Conservation (phyloP, 2,329 filamentous ascomycete species). For the Ophiostoma ulmi region DNA sequence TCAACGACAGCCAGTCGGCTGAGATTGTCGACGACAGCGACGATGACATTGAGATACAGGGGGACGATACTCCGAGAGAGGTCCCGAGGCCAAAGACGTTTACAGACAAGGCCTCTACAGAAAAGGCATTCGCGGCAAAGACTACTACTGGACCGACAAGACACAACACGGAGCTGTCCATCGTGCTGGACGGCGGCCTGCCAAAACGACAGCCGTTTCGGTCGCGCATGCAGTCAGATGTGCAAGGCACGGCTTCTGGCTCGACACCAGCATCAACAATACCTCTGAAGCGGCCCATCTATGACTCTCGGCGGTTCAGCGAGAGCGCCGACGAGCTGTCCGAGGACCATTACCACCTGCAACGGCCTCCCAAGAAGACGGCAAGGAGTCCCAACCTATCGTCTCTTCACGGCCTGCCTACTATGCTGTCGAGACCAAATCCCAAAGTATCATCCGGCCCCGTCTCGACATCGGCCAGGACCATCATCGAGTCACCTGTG, state of each 20-base stretch:
- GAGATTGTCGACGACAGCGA: not conserved
- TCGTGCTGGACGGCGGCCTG: not conserved
- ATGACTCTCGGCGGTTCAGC: not conserved
- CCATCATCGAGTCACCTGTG: slow-evolving; percentile 1
- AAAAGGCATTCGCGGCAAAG: no score
- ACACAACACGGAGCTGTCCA: slow-evolving; percentile 12
- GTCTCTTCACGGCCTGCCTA: not conserved
- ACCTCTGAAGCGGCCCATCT: not conserved
- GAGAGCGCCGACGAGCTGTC: slow-evolving; percentile 17
- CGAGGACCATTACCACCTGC: not conserved
- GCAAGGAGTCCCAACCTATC: not conserved
- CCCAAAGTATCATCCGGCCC: not conserved
- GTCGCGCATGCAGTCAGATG: not conserved
- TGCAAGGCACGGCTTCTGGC: not conserved
- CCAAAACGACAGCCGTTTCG: not conserved
- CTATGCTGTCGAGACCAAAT: not conserved
- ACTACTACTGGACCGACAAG: not conserved
- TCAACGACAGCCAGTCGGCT: not conserved
- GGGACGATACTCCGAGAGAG: not conserved
- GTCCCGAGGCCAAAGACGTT: not conserved
- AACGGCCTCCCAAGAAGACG: not conserved
- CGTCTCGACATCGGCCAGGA: not conserved
- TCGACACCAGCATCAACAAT: no score
- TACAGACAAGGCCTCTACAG: not conserved
- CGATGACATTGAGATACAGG: not conserved